Conservation (phyloP, 2,329 filamentous ascomycete genomes). For the Cucurbitaria berberidis region DNA sequence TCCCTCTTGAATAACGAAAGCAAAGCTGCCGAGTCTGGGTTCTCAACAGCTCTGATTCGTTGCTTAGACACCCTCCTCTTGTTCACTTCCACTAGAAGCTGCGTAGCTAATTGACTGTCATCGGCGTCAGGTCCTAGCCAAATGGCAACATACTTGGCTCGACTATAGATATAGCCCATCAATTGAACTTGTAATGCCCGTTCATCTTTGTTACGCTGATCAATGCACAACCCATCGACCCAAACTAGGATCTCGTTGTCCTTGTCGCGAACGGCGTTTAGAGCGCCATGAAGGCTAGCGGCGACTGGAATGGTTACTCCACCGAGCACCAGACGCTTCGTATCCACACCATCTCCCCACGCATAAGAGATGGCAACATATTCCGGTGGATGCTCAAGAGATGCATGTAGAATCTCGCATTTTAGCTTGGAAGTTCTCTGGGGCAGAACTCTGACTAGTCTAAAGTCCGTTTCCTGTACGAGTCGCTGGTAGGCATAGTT, state of each 20-base stretch:
- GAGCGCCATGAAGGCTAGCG: slow-evolving; percentile 22
- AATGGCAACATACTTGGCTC: slow-evolving; percentile 18
- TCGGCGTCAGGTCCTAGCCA: slow-evolving; percentile 40
- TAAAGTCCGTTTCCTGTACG: slow-evolving; percentile 10
- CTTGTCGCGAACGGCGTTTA: slow-evolving; percentile 18
- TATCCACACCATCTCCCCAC: slow-evolving; percentile 41
- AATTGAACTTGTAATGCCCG: slow-evolving; percentile 21
- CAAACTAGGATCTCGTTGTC: slow-evolving; percentile 22
- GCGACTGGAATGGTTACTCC: slow-evolving; percentile 16
- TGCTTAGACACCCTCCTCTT: slow-evolving; percentile 35
- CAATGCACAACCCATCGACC: slow-evolving; percentile 41
- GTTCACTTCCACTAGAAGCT: slow-evolving; percentile 35
- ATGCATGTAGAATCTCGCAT: slow-evolving; percentile 18
- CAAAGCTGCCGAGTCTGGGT: slow-evolving; percentile 31
- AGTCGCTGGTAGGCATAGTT: slow-evolving; percentile 16
- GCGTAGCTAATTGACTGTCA: slow-evolving; percentile 37
- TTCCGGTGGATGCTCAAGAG: slow-evolving; percentile 16
- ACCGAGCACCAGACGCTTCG: slow-evolving; percentile 12
- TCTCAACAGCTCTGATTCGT: slow-evolving; percentile 26
- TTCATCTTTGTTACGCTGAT: slow-evolving; percentile 30
- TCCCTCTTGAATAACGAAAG: slow-evolving; percentile 45
- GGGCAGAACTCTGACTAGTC: slow-evolving; percentile 19
- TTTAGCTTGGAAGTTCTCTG: slow-evolving; percentile 21
- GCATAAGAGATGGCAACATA: slow-evolving; percentile 46
- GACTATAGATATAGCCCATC: slow-evolving; percentile 29